phyloP scores from a whole-genome alignment of 306 rosid genomes.

The Medicago truncatula region MtrunA17r5.0-ANR NC_053045.1:30866501-30867000 shows the following conservation, averaged over 20 bases:
- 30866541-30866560: background rate
- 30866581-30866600: background rate
- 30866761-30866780: background rate
- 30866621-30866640: no score
- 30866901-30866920: no score
- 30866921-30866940: no score
- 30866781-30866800: background rate
- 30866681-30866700: background rate
- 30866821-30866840: background rate
- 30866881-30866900: no score
- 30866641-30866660: background rate
- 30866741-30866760: background rate
- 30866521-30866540: conserved; percentile 10
- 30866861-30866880: no score
- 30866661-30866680: background rate
- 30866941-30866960: no score
- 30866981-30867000: no score
- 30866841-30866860: no score
- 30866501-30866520: background rate
- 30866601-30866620: background rate
- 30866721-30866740: background rate
- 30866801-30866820: background rate
- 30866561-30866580: background rate
- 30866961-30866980: no score
- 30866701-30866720: background rate